Percentiles rank a stretch among this genome's conserved stretches.
Evolutionary conservation across 805 yeast species (phyloP).

Genomic region (Brettanomyces anomalus): DNA sequence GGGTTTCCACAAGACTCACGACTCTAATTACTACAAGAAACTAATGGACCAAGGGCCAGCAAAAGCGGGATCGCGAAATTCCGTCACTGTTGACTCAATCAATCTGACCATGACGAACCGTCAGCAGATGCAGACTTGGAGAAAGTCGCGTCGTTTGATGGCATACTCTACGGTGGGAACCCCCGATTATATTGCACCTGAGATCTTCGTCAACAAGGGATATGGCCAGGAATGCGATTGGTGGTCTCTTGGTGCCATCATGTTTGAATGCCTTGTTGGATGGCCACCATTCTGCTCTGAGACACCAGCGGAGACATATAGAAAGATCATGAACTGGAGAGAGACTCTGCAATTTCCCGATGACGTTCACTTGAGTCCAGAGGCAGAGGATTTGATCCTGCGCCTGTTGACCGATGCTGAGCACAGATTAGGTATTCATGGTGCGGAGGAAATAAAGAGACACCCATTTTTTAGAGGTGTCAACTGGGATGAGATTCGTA

Average conservation of each 20-base stretch:
- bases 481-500: slow-evolving; percentile 83
- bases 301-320: slow-evolving; percentile 88
- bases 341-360: slow-evolving; percentile 85
- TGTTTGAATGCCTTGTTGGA: slow-evolving; percentile 93
- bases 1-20: slow-evolving; percentile 92
- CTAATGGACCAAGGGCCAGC: slow-evolving; percentile 54
- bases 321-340: slow-evolving; percentile 86
- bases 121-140: slow-evolving; percentile 94
- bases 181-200: slow-evolving; percentile 95
- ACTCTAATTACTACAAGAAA: slow-evolving; percentile 76
- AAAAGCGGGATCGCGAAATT: slow-evolving; percentile 29
- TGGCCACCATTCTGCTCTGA: slow-evolving; percentile 98
- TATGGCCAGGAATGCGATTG: slow-evolving; percentile 97
- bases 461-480: slow-evolving; percentile 96
- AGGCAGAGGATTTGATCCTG: slow-evolving; percentile 79
- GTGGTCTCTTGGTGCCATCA: slow-evolving; percentile 96
- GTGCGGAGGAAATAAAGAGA: slow-evolving; percentile 81
- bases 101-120: slow-evolving; percentile 91
- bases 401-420: slow-evolving; percentile 71
- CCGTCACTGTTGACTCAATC: slow-evolving; percentile 88
- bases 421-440: slow-evolving; percentile 73
- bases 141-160: slow-evolving; percentile 84
- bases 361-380: slow-evolving; percentile 81
- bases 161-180: slow-evolving; percentile 96
- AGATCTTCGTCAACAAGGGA: slow-evolving; percentile 85